Percentiles rank a stretch among this genome's conserved stretches.
Conservation (phyloP, 306 rosid genomes). For the Cicer arietinum region DNA sequence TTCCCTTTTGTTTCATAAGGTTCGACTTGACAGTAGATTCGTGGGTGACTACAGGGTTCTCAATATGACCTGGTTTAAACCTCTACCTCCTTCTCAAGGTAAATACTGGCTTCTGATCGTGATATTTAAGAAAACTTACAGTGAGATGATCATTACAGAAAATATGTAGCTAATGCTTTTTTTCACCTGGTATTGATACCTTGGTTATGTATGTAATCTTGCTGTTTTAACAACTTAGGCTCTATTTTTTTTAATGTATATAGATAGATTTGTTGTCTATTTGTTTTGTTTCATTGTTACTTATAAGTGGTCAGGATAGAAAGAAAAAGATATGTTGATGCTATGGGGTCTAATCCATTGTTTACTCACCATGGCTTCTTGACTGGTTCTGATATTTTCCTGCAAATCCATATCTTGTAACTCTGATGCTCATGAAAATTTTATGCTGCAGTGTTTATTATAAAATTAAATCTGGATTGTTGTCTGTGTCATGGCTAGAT, state of each 20-base stretch:
- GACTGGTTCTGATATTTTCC: conserved; percentile 18
- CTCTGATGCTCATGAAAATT: conserved; percentile 2
- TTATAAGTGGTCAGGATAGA: conserved; percentile 4
- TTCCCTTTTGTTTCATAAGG: conserved; percentile 71
- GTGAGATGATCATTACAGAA: conserved; percentile 22
- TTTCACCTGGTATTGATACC: not conserved
- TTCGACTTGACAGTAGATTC: conserved; percentile 62
- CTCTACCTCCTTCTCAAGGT: conserved; percentile 86
- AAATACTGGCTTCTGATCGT: conserved; percentile 26
- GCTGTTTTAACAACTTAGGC: conserved; percentile 8
- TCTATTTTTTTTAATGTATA: not conserved
- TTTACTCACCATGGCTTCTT: conserved; percentile 22
- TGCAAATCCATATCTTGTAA: not conserved
- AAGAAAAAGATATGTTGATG: conserved; percentile 10
- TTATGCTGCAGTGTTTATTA: not conserved
- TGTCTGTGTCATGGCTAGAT: not conserved
- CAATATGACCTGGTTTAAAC: conserved; percentile 83
- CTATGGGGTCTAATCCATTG: not conserved
- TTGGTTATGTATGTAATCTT: conserved; percentile 7
- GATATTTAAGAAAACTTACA: conserved; percentile 14
- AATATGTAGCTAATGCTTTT: not conserved
- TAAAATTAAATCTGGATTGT: conserved; percentile 14
- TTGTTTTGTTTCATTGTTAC: conserved; percentile 29
- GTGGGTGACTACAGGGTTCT: conserved; percentile 86
- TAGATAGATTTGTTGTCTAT: conserved; percentile 17